Evolutionary conservation across 176 grass and related monocot species (phyloP), one percentile per base, ranked within the genome.

Genomic region (Elymus sibiricus): DNA sequence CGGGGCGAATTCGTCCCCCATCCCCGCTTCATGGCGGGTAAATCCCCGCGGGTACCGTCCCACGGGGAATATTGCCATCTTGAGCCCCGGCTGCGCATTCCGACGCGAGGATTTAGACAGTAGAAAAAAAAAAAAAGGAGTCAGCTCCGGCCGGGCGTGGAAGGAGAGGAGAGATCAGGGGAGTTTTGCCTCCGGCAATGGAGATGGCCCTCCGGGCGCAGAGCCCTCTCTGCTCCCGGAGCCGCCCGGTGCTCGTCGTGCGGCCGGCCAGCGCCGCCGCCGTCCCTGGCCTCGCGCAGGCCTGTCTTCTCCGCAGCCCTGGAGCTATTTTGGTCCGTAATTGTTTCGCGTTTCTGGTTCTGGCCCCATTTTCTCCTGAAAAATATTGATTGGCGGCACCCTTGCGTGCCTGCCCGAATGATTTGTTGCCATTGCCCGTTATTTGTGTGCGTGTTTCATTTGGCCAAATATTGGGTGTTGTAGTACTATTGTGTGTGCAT

Each of bases 191-290:
- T 53, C 2, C 1, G 76, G 76, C 64, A 79, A 88, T 87, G 90
- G 88, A 92, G 88, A 90, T 92, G 80, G 77, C 83, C 56, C 80
- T 95, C 51, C 86, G 70, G 39, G 38, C 86, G 47, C 86, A 86
- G 77, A 87, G 42, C 86, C 86, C 88, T 32, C 80, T 85, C 47
- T 95, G 62, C 89, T 82, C 80, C 75, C 35, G 83, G 77, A 74
- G 62, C 65, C 51, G 83, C 6, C 86, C 70, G 68, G 17, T 24
- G 69, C 76, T 84, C 68, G 47, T 84, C 60, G 35, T 70, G n/a
- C 77, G 89, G 8, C 89, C 85, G 7, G 58, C 73, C 64, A 26
- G 6, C 63, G 78, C 61, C 32, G 83, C 78, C 26, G 66, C 15
- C 27, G 61, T n/a, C 71, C 29, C 72, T 31, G 29, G 81, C 39